These are phyloP conservation scores for Pyrenophora graminea DNA, from an alignment of 2,329 filamentous ascomycete genomes.

Conservation along the genomic window DNA sequence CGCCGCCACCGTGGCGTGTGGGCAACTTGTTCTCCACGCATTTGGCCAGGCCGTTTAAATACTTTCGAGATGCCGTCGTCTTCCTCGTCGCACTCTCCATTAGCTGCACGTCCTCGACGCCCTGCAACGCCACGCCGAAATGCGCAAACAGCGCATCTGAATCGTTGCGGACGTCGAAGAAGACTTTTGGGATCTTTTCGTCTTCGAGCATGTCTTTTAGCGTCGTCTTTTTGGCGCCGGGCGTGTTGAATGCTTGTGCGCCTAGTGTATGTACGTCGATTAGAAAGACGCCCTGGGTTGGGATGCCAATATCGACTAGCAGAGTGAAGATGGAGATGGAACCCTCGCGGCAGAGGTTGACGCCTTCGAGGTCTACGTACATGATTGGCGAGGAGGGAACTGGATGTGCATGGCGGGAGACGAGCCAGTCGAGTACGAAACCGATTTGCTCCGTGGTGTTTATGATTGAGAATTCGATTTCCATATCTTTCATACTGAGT, in stretches of 20 bases:
- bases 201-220: constrained; percentile 25
- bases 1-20: not conserved
- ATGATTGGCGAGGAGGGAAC: constrained; percentile 6
- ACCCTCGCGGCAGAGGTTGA: constrained; percentile 31
- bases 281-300: not conserved
- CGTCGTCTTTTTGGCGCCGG: not conserved
- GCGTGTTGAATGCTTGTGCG: constrained; percentile 29
- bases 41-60: constrained; percentile 1
- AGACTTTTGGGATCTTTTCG: constrained; percentile 29
- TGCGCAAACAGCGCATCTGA: constrained; percentile 31
- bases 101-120: constrained; percentile 9
- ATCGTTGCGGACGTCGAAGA: constrained; percentile 38
- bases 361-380: constrained; percentile 34
- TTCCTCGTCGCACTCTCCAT: constrained; percentile 9
- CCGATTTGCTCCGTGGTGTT: constrained; percentile 1
- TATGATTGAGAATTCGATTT: not conserved
- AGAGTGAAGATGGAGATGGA: constrained; percentile 31
- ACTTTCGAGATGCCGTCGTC: not conserved
- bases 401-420: not conserved
- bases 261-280: constrained; percentile 16
- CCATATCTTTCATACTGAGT: not conserved
- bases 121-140: constrained; percentile 8
- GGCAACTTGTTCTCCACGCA: not conserved
- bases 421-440: not conserved
- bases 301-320: constrained; percentile 2